A percentile compares a stretch with the other conserved stretches of the same genome.
These are phyloP conservation scores for Leccinellum rugosiceps DNA, from an alignment of 768 basidiomycete genomes.

Conservation along the genomic window DNA sequence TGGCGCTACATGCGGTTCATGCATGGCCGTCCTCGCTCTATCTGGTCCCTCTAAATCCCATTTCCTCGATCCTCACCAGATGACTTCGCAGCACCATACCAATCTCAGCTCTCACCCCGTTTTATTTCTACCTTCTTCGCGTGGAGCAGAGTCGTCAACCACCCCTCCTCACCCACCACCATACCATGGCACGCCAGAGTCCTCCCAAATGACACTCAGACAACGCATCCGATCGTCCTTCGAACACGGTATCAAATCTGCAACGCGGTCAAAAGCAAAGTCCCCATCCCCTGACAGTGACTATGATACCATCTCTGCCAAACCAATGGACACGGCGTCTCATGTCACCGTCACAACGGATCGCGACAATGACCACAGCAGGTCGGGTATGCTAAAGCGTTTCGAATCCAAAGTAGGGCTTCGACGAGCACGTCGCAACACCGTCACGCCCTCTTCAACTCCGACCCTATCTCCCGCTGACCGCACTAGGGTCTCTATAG, in stretches of 20 bases:
- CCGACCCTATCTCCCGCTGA: constrained; percentile 35
- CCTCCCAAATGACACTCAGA: constrained; percentile 50
- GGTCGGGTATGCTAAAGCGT: constrained; percentile 43
- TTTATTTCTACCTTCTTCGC: constrained; percentile 40
- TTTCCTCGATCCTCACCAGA: constrained; percentile 44
- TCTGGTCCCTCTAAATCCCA: constrained; percentile 36
- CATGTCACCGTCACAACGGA: constrained; percentile 27
- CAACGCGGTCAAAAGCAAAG: constrained; percentile 55
- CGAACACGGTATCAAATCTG: constrained; percentile 63
- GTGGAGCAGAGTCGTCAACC: constrained; percentile 33
- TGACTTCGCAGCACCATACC: constrained; percentile 19
- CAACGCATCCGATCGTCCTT: constrained; percentile 62
- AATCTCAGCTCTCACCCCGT: constrained; percentile 31
- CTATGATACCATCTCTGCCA: constrained; percentile 42
- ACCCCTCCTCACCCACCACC: constrained; percentile 28
- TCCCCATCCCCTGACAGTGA: constrained; percentile 36
- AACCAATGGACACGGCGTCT: constrained; percentile 43
- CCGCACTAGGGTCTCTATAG: constrained; percentile 20
- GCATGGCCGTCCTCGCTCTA: constrained; percentile 47
- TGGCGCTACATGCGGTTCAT: constrained; percentile 30
- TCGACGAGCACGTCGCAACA: constrained; percentile 41
- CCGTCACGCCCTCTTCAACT: constrained; percentile 37
- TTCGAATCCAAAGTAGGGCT: constrained; percentile 52
- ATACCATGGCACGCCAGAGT: constrained; percentile 35
- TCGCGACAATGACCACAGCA: constrained; percentile 40